Evolutionary conservation across 768 basidiomycete genomes (phyloP).

Genomic region (Suillus fuscotomentosus): DNA sequence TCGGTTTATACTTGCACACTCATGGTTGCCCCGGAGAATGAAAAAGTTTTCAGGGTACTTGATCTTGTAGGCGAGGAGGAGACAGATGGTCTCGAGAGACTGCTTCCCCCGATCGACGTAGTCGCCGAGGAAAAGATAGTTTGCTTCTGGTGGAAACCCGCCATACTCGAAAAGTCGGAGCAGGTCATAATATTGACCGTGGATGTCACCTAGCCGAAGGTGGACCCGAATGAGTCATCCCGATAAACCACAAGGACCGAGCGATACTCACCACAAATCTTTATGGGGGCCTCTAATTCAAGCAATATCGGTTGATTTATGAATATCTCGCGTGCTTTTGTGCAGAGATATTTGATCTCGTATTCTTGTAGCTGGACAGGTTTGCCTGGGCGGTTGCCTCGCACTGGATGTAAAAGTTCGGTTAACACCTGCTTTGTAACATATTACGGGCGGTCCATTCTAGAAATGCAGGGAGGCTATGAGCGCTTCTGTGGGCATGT

Average conservation of each 20-base stretch:
- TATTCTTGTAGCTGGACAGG: conserved; percentile 97
- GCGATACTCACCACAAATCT: conserved; percentile 87
- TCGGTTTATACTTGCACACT: conserved; percentile 98
- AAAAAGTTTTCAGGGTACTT: conserved; percentile 99
- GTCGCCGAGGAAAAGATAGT: conserved; percentile 99
- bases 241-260: conserved; percentile 17
- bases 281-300: conserved; percentile 98
- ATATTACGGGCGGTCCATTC: conserved; percentile 1
- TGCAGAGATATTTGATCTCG: conserved; percentile 99
- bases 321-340: conserved; percentile 98
- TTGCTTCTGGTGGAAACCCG: conserved; percentile 99
- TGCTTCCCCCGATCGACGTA: conserved; percentile 99
- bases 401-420: conserved; percentile 55
- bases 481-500: conserved; percentile 3
- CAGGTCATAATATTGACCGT: conserved; percentile 99
- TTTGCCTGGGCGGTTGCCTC: conserved; percentile 98
- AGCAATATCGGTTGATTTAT: conserved; percentile 98
- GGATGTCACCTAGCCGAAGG: conserved; percentile 80
- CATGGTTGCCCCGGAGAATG: conserved; percentile 97
- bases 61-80: conserved; percentile 99
- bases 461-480: conserved; percentile 1
- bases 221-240: conserved; percentile 23
- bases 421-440: conserved; percentile 1
- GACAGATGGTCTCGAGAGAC: conserved; percentile 98
- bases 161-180: conserved; percentile 98